phyloP scores from a whole-genome alignment of 345 rosid species.

The Murraya paniculata region DNA sequence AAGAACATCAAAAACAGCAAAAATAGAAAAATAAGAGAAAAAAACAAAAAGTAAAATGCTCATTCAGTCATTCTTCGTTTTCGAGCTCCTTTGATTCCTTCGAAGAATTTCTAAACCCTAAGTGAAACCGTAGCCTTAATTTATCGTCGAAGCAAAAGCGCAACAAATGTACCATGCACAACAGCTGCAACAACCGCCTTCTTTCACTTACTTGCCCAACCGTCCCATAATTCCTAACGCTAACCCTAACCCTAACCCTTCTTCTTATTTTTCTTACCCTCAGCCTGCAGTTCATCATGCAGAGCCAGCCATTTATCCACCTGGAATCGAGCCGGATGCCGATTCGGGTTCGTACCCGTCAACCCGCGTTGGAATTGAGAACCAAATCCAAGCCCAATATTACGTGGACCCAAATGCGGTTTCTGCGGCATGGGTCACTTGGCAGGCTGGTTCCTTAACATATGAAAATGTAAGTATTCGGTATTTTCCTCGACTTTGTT shows the following conservation, averaged over 20 bases:
- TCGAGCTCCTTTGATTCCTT: not conserved
- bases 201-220: constrained; percentile 8
- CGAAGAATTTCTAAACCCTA: not conserved
- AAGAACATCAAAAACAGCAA: too few species aligned
- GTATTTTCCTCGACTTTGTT: not conserved
- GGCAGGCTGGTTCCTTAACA: constrained; percentile 6
- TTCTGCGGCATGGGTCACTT: constrained; percentile 13
- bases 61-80: not conserved
- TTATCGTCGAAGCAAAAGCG: not conserved
- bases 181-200: not conserved
- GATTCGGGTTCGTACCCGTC: not conserved
- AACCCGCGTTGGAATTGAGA: constrained; percentile 5
- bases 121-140: not conserved
- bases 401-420: constrained; percentile 18
- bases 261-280: not conserved
- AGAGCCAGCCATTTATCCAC: constrained; percentile 13
- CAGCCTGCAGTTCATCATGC: constrained; percentile 1
- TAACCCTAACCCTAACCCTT: not conserved
- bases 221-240: not conserved
- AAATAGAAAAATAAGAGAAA: too few species aligned
- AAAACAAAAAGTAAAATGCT: not conserved
- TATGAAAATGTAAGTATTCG: constrained; percentile 19
- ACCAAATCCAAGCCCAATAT: not conserved
- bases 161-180: not conserved
- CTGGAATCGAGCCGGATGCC: constrained; percentile 15